Conservation (phyloP, 345 rosid genomes). For the Mercurialis annua region DNA sequence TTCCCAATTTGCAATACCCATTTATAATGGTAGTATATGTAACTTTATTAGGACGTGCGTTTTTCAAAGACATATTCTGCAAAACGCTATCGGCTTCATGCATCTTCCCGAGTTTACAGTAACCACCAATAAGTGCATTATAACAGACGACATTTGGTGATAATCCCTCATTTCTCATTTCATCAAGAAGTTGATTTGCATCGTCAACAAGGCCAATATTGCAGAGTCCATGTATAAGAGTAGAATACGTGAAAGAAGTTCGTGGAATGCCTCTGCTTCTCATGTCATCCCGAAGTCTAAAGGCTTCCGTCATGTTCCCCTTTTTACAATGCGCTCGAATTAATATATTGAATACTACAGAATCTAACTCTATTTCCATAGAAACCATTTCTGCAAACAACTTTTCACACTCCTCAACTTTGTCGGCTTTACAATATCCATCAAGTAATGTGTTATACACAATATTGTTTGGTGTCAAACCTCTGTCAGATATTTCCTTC, state of each 20-base stretch:
- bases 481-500: conserved; percentile 56
- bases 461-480: conserved; percentile 54
- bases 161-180: conserved; percentile 61
- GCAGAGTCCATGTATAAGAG: conserved; percentile 67
- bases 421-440: conserved; percentile 67
- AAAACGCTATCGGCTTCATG: conserved; percentile 43
- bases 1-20: conserved; percentile 36
- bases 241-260: conserved; percentile 55
- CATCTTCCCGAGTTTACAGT: conserved; percentile 65
- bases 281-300: conserved; percentile 61
- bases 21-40: conserved; percentile 70
- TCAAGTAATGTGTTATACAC: conserved; percentile 67
- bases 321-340: conserved; percentile 50
- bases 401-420: conserved; percentile 57
- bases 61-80: conserved; percentile 54
- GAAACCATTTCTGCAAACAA: conserved; percentile 51
- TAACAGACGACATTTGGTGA: conserved; percentile 66
- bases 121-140: conserved; percentile 71
- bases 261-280: conserved; percentile 45
- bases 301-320: conserved; percentile 51
- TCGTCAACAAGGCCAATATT: conserved; percentile 50
- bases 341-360: conserved; percentile 55
- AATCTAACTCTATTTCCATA: conserved; percentile 43
- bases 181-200: conserved; percentile 46
- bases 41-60: conserved; percentile 60